These are phyloP conservation scores for Vaccinium darrowii DNA, from an alignment of 148 eudicot species.

Conservation along the genomic window DNA sequence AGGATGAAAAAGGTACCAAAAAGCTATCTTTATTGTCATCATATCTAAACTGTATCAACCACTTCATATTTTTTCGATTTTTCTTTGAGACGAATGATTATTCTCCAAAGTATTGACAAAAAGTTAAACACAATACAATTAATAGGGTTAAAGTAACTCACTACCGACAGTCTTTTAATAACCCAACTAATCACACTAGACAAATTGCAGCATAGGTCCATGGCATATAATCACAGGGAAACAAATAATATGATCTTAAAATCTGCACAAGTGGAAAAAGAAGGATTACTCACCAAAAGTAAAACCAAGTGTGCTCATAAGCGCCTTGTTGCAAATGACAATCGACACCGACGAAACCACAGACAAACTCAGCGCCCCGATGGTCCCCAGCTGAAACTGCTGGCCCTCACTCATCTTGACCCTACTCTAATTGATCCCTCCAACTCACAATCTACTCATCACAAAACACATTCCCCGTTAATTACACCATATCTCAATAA, in stretches of 20 bases:
- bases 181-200: background rate
- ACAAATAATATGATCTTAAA: background rate
- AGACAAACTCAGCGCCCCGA: conserved; percentile 40
- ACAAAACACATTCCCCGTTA: background rate
- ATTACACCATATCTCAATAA: background rate
- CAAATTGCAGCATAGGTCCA: background rate
- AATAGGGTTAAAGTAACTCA: too few species aligned
- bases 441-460: conserved; percentile 17
- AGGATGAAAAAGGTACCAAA: too few species aligned
- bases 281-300: conserved; percentile 28
- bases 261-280: background rate
- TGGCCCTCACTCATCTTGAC: conserved; percentile 31
- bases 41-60: too few species aligned
- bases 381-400: conserved; percentile 39
- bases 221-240: background rate
- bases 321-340: conserved; percentile 48
- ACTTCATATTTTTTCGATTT: too few species aligned
- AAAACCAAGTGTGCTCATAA: conserved; percentile 44
- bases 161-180: background rate
- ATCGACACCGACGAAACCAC: conserved; percentile 46
- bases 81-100: too few species aligned
- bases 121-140: too few species aligned
- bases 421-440: conserved; percentile 5
- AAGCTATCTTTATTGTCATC: too few species aligned
- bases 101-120: too few species aligned